These are phyloP conservation scores for Plectranthus barbatus DNA, from an alignment of 257 asterid genomes.

Conservation along the genomic window DNA sequence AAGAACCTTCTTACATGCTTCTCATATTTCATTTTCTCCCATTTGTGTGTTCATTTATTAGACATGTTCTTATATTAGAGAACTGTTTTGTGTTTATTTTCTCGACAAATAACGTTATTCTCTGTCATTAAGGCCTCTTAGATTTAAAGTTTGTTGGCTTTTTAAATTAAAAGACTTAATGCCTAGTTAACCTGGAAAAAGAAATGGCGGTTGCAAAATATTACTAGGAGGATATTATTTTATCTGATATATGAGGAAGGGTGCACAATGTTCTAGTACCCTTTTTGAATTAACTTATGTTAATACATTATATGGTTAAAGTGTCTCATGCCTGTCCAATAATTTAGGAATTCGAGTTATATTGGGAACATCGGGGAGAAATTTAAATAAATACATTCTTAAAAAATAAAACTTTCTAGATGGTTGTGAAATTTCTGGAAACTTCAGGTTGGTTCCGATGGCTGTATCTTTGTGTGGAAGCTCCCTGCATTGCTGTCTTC, in stretches of 20 bases:
- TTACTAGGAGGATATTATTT: neutral
- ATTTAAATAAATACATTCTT: no score
- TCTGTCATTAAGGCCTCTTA: no score
- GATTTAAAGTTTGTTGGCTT: neutral
- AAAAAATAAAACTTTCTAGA: neutral
- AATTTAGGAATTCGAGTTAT: no score
- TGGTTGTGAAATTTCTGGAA: constrained; percentile 11
- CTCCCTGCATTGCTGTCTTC: constrained; percentile 45
- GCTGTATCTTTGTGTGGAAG: constrained; percentile 71
- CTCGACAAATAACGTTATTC: neutral
- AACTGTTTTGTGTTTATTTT: no score
- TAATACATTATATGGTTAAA: neutral
- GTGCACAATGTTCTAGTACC: neutral
- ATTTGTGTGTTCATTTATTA: neutral
- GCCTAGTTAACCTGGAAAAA: neutral
- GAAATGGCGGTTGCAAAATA: neutral
- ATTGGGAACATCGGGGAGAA: no score
- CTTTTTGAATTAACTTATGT: neutral
- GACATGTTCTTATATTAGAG: no score
- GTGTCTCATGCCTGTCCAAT: constrained; percentile 1
- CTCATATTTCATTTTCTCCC: neutral
- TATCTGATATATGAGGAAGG: neutral
- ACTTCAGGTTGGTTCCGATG: constrained; percentile 53
- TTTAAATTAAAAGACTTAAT: neutral
- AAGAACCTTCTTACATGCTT: neutral